Evolutionary conservation across 1,284 basidiomycete species (phyloP).

Genomic region (Dichomitus squalens): DNA sequence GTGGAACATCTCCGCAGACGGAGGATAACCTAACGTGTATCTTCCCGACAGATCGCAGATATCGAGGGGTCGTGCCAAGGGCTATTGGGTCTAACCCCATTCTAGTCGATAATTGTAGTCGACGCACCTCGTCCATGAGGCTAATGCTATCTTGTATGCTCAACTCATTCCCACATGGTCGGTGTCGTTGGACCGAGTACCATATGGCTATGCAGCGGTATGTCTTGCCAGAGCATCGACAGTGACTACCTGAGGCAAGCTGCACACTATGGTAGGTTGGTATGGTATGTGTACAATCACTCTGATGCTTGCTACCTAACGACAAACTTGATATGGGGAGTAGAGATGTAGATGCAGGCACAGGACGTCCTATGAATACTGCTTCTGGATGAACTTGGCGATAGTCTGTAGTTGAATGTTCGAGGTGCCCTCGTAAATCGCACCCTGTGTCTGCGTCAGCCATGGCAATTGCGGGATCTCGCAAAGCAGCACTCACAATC

Average conservation of each 20-base stretch:
- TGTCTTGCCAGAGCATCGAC: too few relatives aligned
- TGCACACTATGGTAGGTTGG: too few relatives aligned
- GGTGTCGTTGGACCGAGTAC: not conserved
- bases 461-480: not conserved
- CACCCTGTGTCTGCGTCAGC: constrained; percentile 53
- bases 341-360: too few relatives aligned
- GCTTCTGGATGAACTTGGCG: constrained; percentile 87
- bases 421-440: constrained; percentile 94
- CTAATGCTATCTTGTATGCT: not conserved
- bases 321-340: too few relatives aligned
- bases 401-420: constrained; percentile 98
- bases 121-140: not conserved
- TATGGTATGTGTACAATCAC: not conserved
- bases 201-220: too few relatives aligned
- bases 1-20: constrained; percentile 20
- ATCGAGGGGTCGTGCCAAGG: constrained; percentile 89
- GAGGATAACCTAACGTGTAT: not conserved
- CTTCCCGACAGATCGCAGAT: constrained; percentile 62
- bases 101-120: constrained; percentile 36
- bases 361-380: constrained; percentile 68
- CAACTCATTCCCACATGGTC: not conserved
- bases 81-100: constrained; percentile 63
- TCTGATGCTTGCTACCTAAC: too few relatives aligned
- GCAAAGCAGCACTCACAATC: constrained; percentile 61
- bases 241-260: not conserved